These are phyloP conservation scores for Pseudohalonectria lignicola DNA, from an alignment of 2,329 filamentous ascomycete species.

Conservation along the genomic window DNA sequence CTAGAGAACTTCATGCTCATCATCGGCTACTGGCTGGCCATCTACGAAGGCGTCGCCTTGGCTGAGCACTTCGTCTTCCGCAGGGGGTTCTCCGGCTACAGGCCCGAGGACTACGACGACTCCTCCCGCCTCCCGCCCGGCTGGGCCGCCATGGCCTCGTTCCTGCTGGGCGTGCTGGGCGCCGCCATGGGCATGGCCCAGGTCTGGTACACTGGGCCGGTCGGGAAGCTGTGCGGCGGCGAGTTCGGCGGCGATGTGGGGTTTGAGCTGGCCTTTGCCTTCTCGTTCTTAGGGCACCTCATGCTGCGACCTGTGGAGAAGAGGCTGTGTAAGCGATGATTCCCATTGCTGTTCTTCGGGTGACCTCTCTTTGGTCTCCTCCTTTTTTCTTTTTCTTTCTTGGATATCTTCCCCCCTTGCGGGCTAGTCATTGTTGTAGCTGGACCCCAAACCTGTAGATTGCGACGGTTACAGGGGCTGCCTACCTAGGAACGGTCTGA, in stretches of 20 bases:
- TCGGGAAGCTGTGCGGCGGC: conserved; percentile 42
- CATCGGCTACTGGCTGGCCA: conserved; percentile 29
- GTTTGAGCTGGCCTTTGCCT: conserved; percentile 48
- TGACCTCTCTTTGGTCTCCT: neutral
- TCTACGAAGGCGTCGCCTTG: conserved; percentile 30
- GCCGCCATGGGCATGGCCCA: conserved; percentile 51
- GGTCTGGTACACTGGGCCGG: conserved; percentile 50
- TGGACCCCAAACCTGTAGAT: no score
- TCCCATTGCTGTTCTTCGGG: no score
- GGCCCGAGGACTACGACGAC: conserved; percentile 33
- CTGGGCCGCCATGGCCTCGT: conserved; percentile 17
- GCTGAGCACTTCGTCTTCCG: conserved; percentile 29
- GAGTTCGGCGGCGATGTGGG: conserved; percentile 38
- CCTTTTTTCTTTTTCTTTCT: neutral
- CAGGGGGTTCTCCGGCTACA: conserved; percentile 26
- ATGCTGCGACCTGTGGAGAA: conserved; percentile 33
- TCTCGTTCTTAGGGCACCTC: conserved; percentile 33
- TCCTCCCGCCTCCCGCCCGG: conserved; percentile 26
- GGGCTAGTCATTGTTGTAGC: no score
- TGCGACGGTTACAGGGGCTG: no score
- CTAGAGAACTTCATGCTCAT: conserved; percentile 27
- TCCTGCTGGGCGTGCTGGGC: conserved; percentile 22
- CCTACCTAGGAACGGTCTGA: no score
- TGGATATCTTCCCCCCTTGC: no score
- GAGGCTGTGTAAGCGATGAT: conserved; percentile 5